These are phyloP conservation scores for Fusarium chuoi DNA, from an alignment of 2,329 filamentous ascomycete genomes.

Conservation along the genomic window DNA sequence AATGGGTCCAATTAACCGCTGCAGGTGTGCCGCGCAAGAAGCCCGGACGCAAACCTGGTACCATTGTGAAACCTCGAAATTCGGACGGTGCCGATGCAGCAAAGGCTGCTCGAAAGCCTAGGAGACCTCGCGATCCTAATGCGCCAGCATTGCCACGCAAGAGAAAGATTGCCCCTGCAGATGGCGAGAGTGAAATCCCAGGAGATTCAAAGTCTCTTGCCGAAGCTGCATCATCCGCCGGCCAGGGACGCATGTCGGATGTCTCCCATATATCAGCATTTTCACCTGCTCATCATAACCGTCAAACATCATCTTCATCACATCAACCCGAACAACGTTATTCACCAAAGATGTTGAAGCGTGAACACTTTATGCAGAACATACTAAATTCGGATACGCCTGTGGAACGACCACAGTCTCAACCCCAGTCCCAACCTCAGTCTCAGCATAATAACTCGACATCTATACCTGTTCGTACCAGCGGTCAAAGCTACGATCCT, in stretches of 20 bases:
- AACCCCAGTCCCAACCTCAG: constrained; percentile 26
- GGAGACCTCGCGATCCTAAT: constrained; percentile 70
- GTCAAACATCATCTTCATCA: constrained; percentile 40
- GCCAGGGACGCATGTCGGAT: constrained; percentile 39
- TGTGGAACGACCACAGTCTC: constrained; percentile 32
- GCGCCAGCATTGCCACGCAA: constrained; percentile 65
- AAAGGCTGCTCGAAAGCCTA: constrained; percentile 60
- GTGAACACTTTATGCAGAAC: constrained; percentile 65
- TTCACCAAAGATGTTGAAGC: constrained; percentile 61
- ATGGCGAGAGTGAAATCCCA: constrained; percentile 51
- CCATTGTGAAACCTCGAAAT: constrained; percentile 58
- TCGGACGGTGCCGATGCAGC: constrained; percentile 51
- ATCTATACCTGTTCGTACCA: constrained; percentile 65
- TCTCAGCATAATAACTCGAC: constrained; percentile 53
- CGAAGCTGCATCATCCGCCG: constrained; percentile 40
- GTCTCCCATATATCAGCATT: constrained; percentile 39
- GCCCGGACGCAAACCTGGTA: constrained; percentile 72
- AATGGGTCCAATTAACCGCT: constrained; percentile 63
- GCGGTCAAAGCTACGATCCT: constrained; percentile 89
- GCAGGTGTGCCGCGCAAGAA: constrained; percentile 71
- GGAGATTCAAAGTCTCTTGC: constrained; percentile 50
- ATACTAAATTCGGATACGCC: constrained; percentile 64
- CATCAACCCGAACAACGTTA: constrained; percentile 47
- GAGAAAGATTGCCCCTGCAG: constrained; percentile 60
- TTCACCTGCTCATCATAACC: constrained; percentile 46